These are phyloP conservation scores for Dictyostelium purpureum DNA, from an alignment of 78 protist genomes.

Conservation along the genomic window DNA sequence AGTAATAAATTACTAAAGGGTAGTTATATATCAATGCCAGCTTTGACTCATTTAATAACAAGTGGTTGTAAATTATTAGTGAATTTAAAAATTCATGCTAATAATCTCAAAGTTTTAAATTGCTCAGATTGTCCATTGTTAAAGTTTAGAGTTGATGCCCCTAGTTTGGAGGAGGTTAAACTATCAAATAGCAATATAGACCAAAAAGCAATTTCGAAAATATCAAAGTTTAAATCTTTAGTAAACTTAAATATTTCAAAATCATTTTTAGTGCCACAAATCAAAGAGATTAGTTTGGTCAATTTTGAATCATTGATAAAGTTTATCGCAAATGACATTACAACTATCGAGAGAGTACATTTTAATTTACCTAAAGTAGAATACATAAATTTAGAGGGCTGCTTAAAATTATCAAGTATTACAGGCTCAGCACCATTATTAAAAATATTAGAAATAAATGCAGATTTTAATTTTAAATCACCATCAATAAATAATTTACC, in stretches of 20 bases:
- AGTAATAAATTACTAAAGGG: neutral
- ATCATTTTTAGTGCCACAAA: too few species aligned
- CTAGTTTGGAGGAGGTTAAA: neutral
- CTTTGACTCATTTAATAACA: neutral
- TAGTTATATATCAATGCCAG: neutral
- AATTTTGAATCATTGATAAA: neutral
- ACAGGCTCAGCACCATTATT: neutral
- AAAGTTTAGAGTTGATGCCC: neutral
- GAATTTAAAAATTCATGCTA: neutral
- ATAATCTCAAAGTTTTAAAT: neutral
- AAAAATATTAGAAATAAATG: neutral
- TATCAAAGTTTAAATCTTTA: too few species aligned
- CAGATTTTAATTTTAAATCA: too few species aligned
- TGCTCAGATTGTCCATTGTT: neutral
- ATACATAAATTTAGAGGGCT: neutral
- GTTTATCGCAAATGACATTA: neutral
- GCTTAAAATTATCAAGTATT: neutral
- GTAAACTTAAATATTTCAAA: conserved; percentile 1
- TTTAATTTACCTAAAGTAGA: neutral
- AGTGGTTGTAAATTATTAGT: neutral
- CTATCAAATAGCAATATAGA: too few species aligned
- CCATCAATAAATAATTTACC: too few species aligned
- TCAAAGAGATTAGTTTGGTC: too few species aligned
- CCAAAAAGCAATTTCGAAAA: too few species aligned
- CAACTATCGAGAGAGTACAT: neutral